Evolutionary conservation across 441 rosid genomes (phyloP), one percentile per base, ranked within the genome.

Genomic region (Gossypium gossypioides): DNA sequence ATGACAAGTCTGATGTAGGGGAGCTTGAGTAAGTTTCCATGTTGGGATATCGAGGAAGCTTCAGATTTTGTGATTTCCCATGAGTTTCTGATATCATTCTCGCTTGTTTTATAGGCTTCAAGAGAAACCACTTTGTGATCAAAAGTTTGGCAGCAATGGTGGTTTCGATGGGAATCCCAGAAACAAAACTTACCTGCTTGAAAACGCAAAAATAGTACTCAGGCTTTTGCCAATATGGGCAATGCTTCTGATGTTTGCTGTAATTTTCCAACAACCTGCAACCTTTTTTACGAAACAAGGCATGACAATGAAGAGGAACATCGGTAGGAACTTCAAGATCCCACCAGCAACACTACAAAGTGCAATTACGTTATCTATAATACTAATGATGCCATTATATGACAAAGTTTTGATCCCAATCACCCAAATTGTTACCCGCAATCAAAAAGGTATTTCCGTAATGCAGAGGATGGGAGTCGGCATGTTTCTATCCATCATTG

Each of bases 211-310:
- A 77, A 74, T 83, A 48, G 71, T 91, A 9, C 68, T 86, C 10
- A 80, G 92, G 71, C 84, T 94, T 37, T 54, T 91, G 69, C 98
- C 98, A 3, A 89, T 94, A 51, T 94, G 98, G 98, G 81, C 87
- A 56, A 88, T 86, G 91, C 97, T 94, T 13, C 87, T 94, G 0
- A 86, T 85, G 86, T 94, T 91, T 72, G 96, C 98, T 0, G 89
- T 91, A 50, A 89, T 94, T 72, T 94, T 91, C 78, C 93, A 89
- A 51, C 98, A 85, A 69, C 98, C 97, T 0, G 84, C 89, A 0
- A 94, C 98, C 1, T 94, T 94, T 74, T 94, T 94, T 62, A 91
- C 96, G 4, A 94, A 91, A 75, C 98, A 94, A 78, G 98, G 97
- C 71, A 87, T 82, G 86, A 84, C 87, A n/a, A 94, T 94, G 98